Base-by-base conservation (phyloP, 495 filamentous ascomycete genomes). In the Chaetomium fimeti region DNA sequence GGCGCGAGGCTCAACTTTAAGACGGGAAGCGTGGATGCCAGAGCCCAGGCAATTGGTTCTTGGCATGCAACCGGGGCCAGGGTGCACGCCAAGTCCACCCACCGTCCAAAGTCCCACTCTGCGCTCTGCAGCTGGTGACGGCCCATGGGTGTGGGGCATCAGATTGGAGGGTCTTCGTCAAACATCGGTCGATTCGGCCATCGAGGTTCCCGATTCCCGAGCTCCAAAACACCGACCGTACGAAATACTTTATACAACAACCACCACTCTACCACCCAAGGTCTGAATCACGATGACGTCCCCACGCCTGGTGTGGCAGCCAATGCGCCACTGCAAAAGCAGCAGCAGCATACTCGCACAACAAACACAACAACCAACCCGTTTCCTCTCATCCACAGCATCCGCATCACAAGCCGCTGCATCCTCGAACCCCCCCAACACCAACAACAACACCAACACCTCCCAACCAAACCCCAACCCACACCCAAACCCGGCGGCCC, bases 131-230 rank as follows among this genome's bases (percentile, higher is more conserved):
- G 18, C 42, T 49, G 57, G 15, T 32, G 43, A 36, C 43, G 27
- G 57, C 6, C 42, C 57, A 4, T 11, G 15, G 8, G 2, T 18
- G 56, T 58, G 56, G 56, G 56, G 56, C 56, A 29, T 22, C 56
- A 57, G 27, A 8, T 6, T n/a, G n/a, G 11, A 47, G 2, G 24
- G 13, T 53, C 12, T 3, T 53, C 18, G 16, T 24, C 2, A 38
- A 3, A 38, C 54, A 49, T 63, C 43, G 42, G 55, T 36, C 42
- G 15, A 47, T 5, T 51, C 57, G 43, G 49, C 61, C 63, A 29
- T 66, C 57, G 57, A 66, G 63, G 63, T 66, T 57, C 60, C 38
- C 38, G 48, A 13, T 36, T 36, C 32, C 8, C 32, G 8, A 36
- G 5, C 32, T 5, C 3, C 32, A 36, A 36, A 36, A 36, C n/a